Percentiles rank a stretch among this genome's conserved stretches.
Conservation (phyloP, 1,139 yeast species). For the Scheffersomyces quercinus region DNA sequence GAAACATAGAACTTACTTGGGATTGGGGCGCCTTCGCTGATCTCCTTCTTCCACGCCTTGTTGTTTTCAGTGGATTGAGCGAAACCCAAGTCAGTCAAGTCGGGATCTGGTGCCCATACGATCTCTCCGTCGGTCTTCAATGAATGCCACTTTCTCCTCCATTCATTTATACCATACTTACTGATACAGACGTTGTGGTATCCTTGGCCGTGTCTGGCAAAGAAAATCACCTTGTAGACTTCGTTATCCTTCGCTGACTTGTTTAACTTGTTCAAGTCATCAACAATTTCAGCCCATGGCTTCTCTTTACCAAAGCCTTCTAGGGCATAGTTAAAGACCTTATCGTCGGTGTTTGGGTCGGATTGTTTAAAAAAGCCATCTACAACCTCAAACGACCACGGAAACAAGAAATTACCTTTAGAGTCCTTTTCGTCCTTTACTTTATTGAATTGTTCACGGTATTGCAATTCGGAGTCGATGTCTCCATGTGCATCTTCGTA, state of each 20-base stretch:
- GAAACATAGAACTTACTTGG: constrained; percentile 25
- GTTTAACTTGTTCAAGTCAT: constrained; percentile 31
- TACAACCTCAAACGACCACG: constrained; percentile 41
- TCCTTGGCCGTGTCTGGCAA: constrained; percentile 51
- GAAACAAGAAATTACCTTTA: constrained; percentile 9
- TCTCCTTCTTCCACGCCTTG: constrained; percentile 20
- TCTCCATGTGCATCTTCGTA: constrained; percentile 23
- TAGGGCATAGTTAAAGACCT: constrained; percentile 34
- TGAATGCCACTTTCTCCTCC: constrained; percentile 45
- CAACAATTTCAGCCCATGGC: constrained; percentile 34
- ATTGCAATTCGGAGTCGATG: constrained; percentile 13
- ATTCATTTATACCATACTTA: constrained; percentile 41
- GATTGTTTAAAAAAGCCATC: constrained; percentile 42
- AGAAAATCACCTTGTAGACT: constrained; percentile 38
- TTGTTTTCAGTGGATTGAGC: constrained; percentile 34
- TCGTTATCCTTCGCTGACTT: constrained; percentile 21
- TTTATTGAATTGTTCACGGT: constrained; percentile 8
- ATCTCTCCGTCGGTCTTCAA: constrained; percentile 43
- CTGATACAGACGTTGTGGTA: constrained; percentile 44
- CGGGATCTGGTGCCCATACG: constrained; percentile 51
- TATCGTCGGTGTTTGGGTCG: constrained; percentile 34
- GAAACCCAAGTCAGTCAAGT: constrained; percentile 40
- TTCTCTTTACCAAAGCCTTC: constrained; percentile 39
- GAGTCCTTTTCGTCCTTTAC: constrained; percentile 6
- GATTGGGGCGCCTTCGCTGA: constrained; percentile 20